Conservation (phyloP, 2,329 filamentous ascomycete species). For the Cordyceps militaris region DNA sequence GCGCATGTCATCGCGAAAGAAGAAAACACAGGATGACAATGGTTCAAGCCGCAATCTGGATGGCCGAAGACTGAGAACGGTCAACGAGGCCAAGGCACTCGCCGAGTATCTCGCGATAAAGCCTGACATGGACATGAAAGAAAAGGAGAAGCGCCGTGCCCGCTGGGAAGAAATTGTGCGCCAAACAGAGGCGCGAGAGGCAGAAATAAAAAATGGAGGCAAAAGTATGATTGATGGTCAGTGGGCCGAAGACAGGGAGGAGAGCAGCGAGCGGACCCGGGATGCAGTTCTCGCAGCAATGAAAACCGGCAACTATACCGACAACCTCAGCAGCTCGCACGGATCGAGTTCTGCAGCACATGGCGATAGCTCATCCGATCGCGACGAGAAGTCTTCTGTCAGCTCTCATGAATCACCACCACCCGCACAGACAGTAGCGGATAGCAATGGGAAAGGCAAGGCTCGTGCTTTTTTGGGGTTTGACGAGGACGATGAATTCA, state of each 20-base stretch:
- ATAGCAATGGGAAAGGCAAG: slow-evolving; percentile 31
- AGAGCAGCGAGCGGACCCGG: slow-evolving; percentile 74
- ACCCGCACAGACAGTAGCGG: slow-evolving; percentile 34
- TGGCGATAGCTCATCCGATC: slow-evolving; percentile 27
- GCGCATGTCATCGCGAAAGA: slow-evolving; percentile 94
- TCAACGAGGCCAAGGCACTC: slow-evolving; percentile 89
- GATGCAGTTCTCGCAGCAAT: slow-evolving; percentile 67
- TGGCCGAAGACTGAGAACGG: slow-evolving; percentile 79
- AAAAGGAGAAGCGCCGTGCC: slow-evolving; percentile 77
- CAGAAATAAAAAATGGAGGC: slow-evolving; percentile 70
- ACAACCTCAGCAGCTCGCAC: slow-evolving; percentile 49
- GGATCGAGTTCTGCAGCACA: slow-evolving; percentile 35
- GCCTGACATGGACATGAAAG: slow-evolving; percentile 92
- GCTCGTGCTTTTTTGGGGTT: slow-evolving; percentile 62
- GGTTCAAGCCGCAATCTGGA: slow-evolving; percentile 91
- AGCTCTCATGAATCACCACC: slow-evolving; percentile 45
- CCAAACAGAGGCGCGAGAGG: slow-evolving; percentile 71
- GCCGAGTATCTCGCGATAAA: slow-evolving; percentile 94
- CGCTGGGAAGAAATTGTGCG: slow-evolving; percentile 87
- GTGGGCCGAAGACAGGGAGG: slow-evolving; percentile 94
- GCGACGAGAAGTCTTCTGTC: slow-evolving; percentile 27
- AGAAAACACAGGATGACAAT: slow-evolving; percentile 76
- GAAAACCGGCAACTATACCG: slow-evolving; percentile 55
- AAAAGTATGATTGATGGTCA: slow-evolving; percentile 72
- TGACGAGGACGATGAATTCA: slow-evolving; percentile 71